These are phyloP conservation scores for Pisolithus orientalis DNA, from an alignment of 768 basidiomycete species.

Conservation along the genomic window DNA sequence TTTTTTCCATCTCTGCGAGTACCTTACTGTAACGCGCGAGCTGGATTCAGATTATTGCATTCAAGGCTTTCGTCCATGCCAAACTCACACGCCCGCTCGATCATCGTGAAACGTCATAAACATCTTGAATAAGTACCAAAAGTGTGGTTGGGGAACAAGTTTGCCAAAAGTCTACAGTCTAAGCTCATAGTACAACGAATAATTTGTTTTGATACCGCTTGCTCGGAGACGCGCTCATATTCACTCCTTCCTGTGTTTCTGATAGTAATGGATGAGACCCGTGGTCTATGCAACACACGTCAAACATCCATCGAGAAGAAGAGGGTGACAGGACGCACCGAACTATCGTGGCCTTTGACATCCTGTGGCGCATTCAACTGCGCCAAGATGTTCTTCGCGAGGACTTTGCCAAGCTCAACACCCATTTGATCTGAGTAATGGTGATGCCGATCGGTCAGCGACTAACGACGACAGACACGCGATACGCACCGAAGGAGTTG, in stretches of 20 bases:
- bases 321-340: constrained; percentile 33
- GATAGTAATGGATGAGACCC: constrained; percentile 95
- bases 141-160: too few relatives aligned
- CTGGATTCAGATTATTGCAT: too few relatives aligned
- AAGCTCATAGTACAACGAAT: background rate
- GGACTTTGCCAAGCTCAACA: constrained; percentile 94
- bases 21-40: too few relatives aligned
- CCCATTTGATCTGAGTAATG: constrained; percentile 89
- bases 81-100: too few relatives aligned
- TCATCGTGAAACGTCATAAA: too few relatives aligned
- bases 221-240: background rate
- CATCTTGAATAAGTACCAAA: too few relatives aligned
- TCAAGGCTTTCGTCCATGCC: too few relatives aligned
- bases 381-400: constrained; percentile 92
- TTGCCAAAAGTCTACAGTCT: too few relatives aligned
- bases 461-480: background rate
- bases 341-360: constrained; percentile 86
- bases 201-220: background rate
- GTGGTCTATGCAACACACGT: constrained; percentile 57
- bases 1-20: too few relatives aligned
- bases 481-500: constrained; percentile 85
- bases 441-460: background rate
- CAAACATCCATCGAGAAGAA: background rate
- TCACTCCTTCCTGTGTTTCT: constrained; percentile 78
- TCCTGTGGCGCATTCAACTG: constrained; percentile 78